phyloP scores from a whole-genome alignment of 169 alveolate genomes.

The Plasmodium reichenowi region DNA sequence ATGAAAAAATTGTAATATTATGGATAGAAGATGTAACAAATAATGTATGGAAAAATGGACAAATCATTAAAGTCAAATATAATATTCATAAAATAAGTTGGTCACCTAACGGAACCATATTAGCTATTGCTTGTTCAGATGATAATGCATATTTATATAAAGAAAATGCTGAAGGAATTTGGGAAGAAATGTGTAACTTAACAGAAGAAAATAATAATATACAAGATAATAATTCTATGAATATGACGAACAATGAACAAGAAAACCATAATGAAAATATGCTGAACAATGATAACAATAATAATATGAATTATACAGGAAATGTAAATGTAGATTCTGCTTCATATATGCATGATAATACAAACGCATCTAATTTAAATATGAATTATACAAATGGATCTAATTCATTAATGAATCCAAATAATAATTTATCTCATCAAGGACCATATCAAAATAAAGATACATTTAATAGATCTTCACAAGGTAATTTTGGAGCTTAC shows the following conservation, averaged over 20 bases:
- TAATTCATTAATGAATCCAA: not conserved
- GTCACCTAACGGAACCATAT: conserved; percentile 83
- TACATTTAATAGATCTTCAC: not conserved
- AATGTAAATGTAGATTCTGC: not conserved
- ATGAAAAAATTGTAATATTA: conserved; percentile 79
- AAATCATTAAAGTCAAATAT: conserved; percentile 31
- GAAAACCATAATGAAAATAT: not conserved
- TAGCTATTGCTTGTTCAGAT: conserved; percentile 79
- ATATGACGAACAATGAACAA: not conserved
- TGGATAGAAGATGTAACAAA: conserved; percentile 80
- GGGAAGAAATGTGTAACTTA: conserved; percentile 79
- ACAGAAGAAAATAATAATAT: conserved; percentile 24
- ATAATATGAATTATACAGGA: not conserved
- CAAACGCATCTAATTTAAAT: not conserved
- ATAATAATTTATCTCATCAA: not conserved
- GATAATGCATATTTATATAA: conserved; percentile 78
- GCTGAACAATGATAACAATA: conserved; percentile 3
- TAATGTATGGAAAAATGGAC: conserved; percentile 66
- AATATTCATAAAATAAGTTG: conserved; percentile 72
- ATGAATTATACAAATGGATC: not conserved
- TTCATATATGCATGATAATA: not conserved
- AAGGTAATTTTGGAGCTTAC: not conserved
- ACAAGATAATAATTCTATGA: conserved; percentile 9
- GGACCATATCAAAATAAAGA: conserved; percentile 1
- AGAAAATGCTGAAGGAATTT: conserved; percentile 79